Base-by-base conservation (phyloP, 2,329 filamentous ascomycete genomes). In the Karstenula rhodostoma region DNA sequence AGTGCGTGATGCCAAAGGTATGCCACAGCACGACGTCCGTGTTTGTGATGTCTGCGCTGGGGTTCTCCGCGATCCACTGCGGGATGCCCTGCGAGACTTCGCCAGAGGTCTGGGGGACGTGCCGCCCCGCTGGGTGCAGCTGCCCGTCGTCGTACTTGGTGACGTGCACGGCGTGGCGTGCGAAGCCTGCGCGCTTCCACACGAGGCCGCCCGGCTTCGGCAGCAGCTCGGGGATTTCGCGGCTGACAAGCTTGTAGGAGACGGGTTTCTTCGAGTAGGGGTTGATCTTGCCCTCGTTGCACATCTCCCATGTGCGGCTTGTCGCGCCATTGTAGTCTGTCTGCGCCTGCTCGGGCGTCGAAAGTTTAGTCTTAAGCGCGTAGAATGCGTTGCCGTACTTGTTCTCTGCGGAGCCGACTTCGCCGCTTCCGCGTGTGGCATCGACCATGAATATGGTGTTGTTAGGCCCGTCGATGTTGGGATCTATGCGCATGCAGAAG, bases 11-110 rank as follows among this genome's bases (percentile, higher is more conserved):
- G 37, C 94, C 94, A 72, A 97, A 97, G 0, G 93, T 96, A 80
- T 97, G 93, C 93, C 93, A 97, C 17, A 97, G 85, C 1, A 97
- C 93, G 32, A 97, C 81, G 74, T 97, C 92, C 0, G 89, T 91
- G 81, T 97, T 90, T 57, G 90, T 91, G 67, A 96, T 88, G 27
- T 82, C 85, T 59, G 86, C 87, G 48, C 80, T 81, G 13, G 90
- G 88, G 62, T 93, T 87, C 25, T 87, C 87, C 19, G 82, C 80
- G 67, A 95, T 90, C 92, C 92, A 94, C 67, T 88, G 84, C 0
- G 90, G 89, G 2, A 96, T 81, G 33, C 92, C 92, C 44, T 81
- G 79, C 0, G 90, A 90, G 0, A 90, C 90, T 66, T 93, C 89
- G 70, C 93, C 93, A 0, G 89, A 92, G 8, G 93, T 95, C 74